Conservation (phyloP, 306 rosid species). For the Abrus precatorius region DNA sequence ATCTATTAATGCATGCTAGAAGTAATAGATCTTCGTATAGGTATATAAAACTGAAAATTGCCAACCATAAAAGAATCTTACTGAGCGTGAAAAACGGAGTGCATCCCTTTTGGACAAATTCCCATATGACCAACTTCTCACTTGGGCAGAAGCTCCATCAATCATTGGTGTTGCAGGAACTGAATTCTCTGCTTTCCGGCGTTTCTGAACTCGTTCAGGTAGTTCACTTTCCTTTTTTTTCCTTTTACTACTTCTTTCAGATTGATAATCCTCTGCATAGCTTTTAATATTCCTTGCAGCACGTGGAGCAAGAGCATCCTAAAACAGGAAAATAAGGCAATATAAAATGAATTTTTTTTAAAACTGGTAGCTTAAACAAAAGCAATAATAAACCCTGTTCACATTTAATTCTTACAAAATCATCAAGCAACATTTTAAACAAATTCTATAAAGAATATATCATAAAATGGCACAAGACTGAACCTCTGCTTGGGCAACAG, state of each 20-base stretch:
- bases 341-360: not conserved
- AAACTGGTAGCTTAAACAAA: not conserved
- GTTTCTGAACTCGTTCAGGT: slow-evolving; percentile 78
- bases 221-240: slow-evolving; percentile 89
- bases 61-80: slow-evolving; percentile 52
- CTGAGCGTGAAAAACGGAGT: slow-evolving; percentile 86
- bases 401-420: not conserved
- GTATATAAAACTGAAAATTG: not conserved
- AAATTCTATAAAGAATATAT: not conserved
- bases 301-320: slow-evolving; percentile 96
- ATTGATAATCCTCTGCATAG: slow-evolving; percentile 84
- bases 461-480: slow-evolving; percentile 41
- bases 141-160: slow-evolving; percentile 92
- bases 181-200: slow-evolving; percentile 80
- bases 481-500: slow-evolving; percentile 89
- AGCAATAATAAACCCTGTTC: not conserved
- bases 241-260: slow-evolving; percentile 84
- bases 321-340: slow-evolving; percentile 26
- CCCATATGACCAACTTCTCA: slow-evolving; percentile 93
- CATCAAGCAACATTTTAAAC: not conserved
- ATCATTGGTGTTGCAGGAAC: slow-evolving; percentile 83
- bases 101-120: slow-evolving; percentile 92
- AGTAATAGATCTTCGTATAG: slow-evolving; percentile 22
- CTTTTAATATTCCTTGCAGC: slow-evolving; percentile 93
- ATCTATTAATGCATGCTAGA: not conserved